Percentiles rank a stretch among this genome's conserved stretches.
Conservation (phyloP, 768 basidiomycete species). For the Tulasnella sp. region DNA sequence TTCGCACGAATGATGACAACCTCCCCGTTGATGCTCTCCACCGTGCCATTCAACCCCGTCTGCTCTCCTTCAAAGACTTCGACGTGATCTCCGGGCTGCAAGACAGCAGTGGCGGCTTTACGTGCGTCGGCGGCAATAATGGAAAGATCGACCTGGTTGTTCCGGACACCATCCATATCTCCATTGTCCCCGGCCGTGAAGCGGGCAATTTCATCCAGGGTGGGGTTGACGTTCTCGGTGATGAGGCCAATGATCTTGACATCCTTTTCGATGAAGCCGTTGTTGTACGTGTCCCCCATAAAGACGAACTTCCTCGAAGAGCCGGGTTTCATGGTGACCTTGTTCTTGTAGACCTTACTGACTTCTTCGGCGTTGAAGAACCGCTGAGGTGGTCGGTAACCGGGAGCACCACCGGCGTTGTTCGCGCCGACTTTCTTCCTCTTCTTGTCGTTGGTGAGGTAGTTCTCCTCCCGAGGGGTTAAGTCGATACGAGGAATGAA, state of each 20-base stretch:
- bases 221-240: slow-evolving; percentile 88
- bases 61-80: slow-evolving; percentile 98
- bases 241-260: slow-evolving; percentile 74
- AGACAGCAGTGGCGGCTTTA: slow-evolving; percentile 83
- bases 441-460: slow-evolving; percentile 51
- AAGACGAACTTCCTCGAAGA: slow-evolving; percentile 68
- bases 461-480: slow-evolving; percentile 73
- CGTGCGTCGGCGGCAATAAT: slow-evolving; percentile 89
- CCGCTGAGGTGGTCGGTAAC: slow-evolving; percentile 74
- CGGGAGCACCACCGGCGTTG: slow-evolving; percentile 43
- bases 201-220: slow-evolving; percentile 91
- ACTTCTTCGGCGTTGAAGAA: slow-evolving; percentile 95
- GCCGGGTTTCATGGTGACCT: slow-evolving; percentile 59
- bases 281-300: slow-evolving; percentile 87
- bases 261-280: slow-evolving; percentile 96
- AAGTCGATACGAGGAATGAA: slow-evolving; percentile 98
- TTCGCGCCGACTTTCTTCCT: slow-evolving; percentile 61
- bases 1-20: slow-evolving; percentile 78
- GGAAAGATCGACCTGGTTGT: slow-evolving; percentile 71
- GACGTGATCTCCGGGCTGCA: slow-evolving; percentile 97
- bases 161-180: slow-evolving; percentile 58
- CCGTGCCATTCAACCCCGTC: slow-evolving; percentile 84
- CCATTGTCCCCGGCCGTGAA: slow-evolving; percentile 64
- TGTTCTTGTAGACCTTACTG: slow-evolving; percentile 75
- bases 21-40: slow-evolving; percentile 84